Evolutionary conservation across 1,284 basidiomycete species (phyloP).

Genomic region (Sanghuangporus baumii): DNA sequence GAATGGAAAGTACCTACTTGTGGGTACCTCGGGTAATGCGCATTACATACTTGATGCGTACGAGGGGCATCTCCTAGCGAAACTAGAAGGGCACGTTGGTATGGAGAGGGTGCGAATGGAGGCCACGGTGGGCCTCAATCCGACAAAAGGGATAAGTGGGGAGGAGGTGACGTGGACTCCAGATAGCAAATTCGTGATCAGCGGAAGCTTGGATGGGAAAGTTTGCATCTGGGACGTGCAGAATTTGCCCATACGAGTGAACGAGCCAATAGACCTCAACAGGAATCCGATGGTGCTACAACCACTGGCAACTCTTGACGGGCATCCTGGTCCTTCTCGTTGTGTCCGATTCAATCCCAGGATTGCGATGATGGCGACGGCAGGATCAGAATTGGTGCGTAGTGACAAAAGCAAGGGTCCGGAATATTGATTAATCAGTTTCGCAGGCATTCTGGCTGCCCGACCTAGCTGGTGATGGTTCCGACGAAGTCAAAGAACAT

Average conservation of each 20-base stretch:
- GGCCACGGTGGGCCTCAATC: slow-evolving; percentile 55
- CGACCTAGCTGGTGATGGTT: slow-evolving; percentile 48
- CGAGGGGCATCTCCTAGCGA: slow-evolving; percentile 74
- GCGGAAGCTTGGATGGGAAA: slow-evolving; percentile 79
- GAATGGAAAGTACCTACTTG: slow-evolving; percentile 85
- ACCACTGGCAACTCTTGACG: slow-evolving; percentile 59
- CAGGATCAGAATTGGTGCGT: slow-evolving; percentile 80
- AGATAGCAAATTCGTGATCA: slow-evolving; percentile 82
- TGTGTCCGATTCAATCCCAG: slow-evolving; percentile 87
- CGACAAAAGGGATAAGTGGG: slow-evolving; percentile 73
- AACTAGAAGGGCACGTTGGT: slow-evolving; percentile 78
- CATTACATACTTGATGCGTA: slow-evolving; percentile 93
- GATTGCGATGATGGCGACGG: slow-evolving; percentile 83
- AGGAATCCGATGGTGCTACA: slow-evolving; percentile 45
- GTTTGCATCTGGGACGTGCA: slow-evolving; percentile 79
- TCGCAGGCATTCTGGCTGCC: slow-evolving; percentile 79
- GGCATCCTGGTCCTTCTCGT: slow-evolving; percentile 75
- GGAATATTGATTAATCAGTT: background rate
- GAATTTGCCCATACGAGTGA: slow-evolving; percentile 41
- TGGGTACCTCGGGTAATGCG: slow-evolving; percentile 88
- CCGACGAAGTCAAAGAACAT: slow-evolving; percentile 46
- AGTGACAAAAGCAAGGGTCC: slow-evolving; percentile 5
- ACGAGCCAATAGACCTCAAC: slow-evolving; percentile 48
- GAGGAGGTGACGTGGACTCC: slow-evolving; percentile 92
- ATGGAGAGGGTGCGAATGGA: slow-evolving; percentile 62